Conservation (phyloP, 495 filamentous ascomycete genomes). For the Podospora sp. region DNA sequence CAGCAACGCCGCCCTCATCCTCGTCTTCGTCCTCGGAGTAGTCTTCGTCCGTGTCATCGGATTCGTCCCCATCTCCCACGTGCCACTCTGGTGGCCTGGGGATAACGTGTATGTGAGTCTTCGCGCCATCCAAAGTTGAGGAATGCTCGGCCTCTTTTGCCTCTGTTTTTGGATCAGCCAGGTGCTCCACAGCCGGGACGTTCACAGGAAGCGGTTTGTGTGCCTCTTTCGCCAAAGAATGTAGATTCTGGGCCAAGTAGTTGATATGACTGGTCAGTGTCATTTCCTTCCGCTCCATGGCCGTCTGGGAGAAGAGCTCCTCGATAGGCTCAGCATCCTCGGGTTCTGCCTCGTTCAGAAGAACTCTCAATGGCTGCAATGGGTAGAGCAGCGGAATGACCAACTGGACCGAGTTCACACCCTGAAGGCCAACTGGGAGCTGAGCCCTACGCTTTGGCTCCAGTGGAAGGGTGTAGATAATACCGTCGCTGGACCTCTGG, state of each 20-base stretch:
- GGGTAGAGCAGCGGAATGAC: slow-evolving; percentile 75
- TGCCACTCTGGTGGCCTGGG: slow-evolving; percentile 84
- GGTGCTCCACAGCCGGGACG: slow-evolving; percentile 2
- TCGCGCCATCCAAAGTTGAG: slow-evolving; percentile 43
- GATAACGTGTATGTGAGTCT: slow-evolving; percentile 72
- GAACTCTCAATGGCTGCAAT: slow-evolving; percentile 66
- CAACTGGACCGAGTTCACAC: slow-evolving; percentile 66
- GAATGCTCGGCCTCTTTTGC: slow-evolving; percentile 35
- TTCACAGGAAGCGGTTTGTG: slow-evolving; percentile 19
- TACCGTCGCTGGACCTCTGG: slow-evolving; percentile 69
- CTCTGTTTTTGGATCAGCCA: slow-evolving; percentile 22
- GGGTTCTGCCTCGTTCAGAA: slow-evolving; percentile 65
- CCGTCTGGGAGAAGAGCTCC: slow-evolving; percentile 63
- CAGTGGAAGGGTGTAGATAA: slow-evolving; percentile 72
- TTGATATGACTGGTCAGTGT: slow-evolving; percentile 77
- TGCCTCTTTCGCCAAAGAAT: slow-evolving; percentile 62
- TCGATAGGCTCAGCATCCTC: slow-evolving; percentile 64
- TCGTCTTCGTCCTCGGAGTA: slow-evolving; percentile 38
- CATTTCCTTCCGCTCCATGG: slow-evolving; percentile 58
- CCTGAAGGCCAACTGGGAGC: slow-evolving; percentile 64
- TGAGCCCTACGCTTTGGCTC: slow-evolving; percentile 64
- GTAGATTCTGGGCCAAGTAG: slow-evolving; percentile 74
- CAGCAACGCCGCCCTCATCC: slow-evolving; percentile 51
- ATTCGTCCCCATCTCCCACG: slow-evolving; percentile 43
- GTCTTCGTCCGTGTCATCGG: slow-evolving; percentile 45